Evolutionary conservation across 2,329 filamentous ascomycete genomes (phyloP), one percentile per base, ranked within the genome.

Genomic region (Cercospora sp.): DNA sequence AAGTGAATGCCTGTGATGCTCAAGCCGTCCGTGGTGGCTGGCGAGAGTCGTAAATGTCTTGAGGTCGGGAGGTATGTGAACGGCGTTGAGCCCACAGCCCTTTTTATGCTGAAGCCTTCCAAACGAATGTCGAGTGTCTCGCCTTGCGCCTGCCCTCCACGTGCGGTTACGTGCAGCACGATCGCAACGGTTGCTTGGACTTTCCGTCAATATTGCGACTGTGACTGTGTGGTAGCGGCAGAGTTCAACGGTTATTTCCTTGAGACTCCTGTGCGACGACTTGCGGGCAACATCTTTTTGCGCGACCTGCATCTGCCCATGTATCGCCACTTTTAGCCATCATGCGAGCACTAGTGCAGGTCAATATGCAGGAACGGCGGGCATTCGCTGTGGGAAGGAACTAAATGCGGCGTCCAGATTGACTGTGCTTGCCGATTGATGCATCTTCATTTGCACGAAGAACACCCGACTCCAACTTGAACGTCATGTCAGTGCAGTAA

Each of bases 61-160:
- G 62, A 58, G 62, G 62, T 64, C 33, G 62, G 62, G 62, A 64
- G 62, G 62, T 59, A 68, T 68, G 66, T 42, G 60, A 39, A 68
- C 20, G 28, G 12, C 30, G 64, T 36, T 42, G 51, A 31, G 26
- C 57, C 48, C 64, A 33, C 28, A n/a, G 64, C n/a, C 62, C 58
- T 64, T 48, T 63, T 66, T 68, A 63, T 66, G 63, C 30, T 7
- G 55, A 48, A 39, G 20, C 39, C 61, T 23, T 48, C 42, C 66
- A 61, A 65, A 42, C 66, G 66, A 68, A 20, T 53, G 67, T 60
- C 59, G 30, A 12, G 28, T 33, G 30, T n/a, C 20, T 64, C 23
- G 62, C 62, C 62, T 64, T 58, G 62, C 62, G 30, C 30, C 51
- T 59, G 45, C 61, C 23, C 51, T 60, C 42, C 63, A 66, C 63